Evolutionary conservation across 164 flowering plant genomes (phyloP), one percentile per base, ranked within the genome.

Genomic region (Santalum album): DNA sequence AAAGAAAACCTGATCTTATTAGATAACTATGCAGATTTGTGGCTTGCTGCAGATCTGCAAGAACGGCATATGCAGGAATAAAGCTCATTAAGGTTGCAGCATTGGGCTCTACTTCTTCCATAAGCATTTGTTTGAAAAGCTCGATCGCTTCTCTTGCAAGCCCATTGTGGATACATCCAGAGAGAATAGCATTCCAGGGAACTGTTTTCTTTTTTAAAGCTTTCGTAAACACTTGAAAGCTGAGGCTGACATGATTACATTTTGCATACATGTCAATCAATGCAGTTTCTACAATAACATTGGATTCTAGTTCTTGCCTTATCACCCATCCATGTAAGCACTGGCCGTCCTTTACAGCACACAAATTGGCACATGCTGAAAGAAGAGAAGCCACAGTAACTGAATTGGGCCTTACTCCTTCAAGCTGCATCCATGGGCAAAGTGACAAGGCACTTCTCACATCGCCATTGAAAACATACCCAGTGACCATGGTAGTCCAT

Each of bases 181-280:
- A 64, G n/a, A 87, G 61, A 51, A 79, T 56, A 9, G 96, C 78
- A 67, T 79, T 85, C 92, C 96, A 87, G 20, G 86, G 78, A 1
- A 59, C 79, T 12, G 83, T 70, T 60, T 57, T 70, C 53, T 48
- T 69, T 48, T 60, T 72, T 34, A 75, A 69, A 36, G 82, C 61
- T 54, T 51, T 76, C 1, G 23, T 49, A 43, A 85, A 75, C 17
- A 85, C 76, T 21, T 51, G 66, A 21, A 69, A 65, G 58, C 94
- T 67, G 19, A 69, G 73, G 36, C 62, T 54, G 27, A 71, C 18
- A 43, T 42, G 40, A 16, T 69, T 56, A 59, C 87, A 83, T 52
- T 79, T 85, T n/a, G 88, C 78, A 63, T 85, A 88, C 79, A 83
- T 68, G 60, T 77, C 81, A 6, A 88, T 78, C 67, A 83, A 49